Evolutionary conservation across 768 basidiomycete species (phyloP).

Genomic region (Cystobasidium onofrii): DNA sequence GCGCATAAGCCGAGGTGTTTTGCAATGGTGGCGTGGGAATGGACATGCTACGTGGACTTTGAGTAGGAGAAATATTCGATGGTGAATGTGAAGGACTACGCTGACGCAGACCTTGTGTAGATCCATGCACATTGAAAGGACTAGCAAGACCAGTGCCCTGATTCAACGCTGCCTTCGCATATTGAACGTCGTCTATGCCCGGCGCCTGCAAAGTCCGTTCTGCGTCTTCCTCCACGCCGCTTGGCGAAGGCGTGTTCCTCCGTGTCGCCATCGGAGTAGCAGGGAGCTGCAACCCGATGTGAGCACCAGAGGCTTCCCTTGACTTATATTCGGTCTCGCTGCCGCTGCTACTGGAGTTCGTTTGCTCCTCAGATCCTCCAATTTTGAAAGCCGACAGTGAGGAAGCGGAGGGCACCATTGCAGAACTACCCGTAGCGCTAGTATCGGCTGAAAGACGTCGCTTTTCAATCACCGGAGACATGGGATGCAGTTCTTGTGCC

Average conservation of each 20-base stretch:
- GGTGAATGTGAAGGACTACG: neutral
- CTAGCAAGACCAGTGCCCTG: conserved; percentile 7
- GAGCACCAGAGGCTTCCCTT: neutral
- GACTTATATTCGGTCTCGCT: conserved; percentile 20
- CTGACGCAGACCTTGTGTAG: neutral
- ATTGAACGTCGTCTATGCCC: neutral
- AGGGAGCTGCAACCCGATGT: neutral
- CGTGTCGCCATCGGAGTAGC: conserved; percentile 18
- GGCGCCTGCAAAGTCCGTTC: neutral
- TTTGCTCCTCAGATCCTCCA: neutral
- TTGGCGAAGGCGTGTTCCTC: conserved; percentile 19
- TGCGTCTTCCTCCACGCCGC: neutral
- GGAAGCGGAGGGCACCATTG: neutral
- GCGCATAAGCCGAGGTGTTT: neutral
- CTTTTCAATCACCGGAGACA: conserved; percentile 9
- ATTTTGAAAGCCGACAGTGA: conserved; percentile 11
- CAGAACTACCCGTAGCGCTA: neutral
- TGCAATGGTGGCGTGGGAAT: neutral
- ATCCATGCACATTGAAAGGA: conserved; percentile 6
- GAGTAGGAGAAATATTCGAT: neutral
- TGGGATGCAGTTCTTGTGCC: conserved; percentile 47
- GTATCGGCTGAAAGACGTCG: conserved; percentile 11
- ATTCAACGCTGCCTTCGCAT: neutral
- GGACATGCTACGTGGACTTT: neutral
- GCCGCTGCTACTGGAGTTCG: neutral